A percentile compares a stretch with the other conserved stretches of the same genome.
Evolutionary conservation across 169 alveolate genomes (phyloP).

Genomic region (Plasmodium inui): DNA sequence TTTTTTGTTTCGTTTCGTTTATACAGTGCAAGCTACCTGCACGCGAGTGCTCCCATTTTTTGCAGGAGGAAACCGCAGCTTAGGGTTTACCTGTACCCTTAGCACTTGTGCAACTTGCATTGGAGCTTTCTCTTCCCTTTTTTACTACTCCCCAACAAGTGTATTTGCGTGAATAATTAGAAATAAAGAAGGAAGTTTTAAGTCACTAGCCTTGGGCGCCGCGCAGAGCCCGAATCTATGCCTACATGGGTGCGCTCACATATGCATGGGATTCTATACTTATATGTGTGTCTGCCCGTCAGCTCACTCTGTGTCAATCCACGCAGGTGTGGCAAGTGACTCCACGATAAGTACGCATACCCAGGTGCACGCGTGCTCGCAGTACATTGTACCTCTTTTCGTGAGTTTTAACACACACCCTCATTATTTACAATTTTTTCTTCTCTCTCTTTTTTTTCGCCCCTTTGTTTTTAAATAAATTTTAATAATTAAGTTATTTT

Average conservation of each 20-base stretch:
- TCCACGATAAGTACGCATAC: neutral
- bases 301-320: neutral
- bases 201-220: neutral
- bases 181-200: neutral
- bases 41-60: neutral
- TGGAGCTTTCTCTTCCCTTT: neutral
- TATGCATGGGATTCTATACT: neutral
- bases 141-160: neutral
- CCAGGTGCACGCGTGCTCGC: neutral
- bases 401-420: neutral
- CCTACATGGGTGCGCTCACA: neutral
- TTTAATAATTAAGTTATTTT: slow-evolving; percentile 59
- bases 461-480: slow-evolving; percentile 23
- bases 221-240: neutral
- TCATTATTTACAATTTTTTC: slow-evolving; percentile 8
- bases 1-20: neutral
- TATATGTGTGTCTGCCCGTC: neutral
- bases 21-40: neutral
- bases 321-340: neutral
- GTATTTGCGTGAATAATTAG: neutral
- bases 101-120: neutral
- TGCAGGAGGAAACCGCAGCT: neutral
- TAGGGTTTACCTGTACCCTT: neutral
- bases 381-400: slow-evolving; percentile 17
- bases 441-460: slow-evolving; percentile 7